These are phyloP conservation scores for Clavariopsis aquatica DNA, from an alignment of 495 filamentous ascomycete genomes.

Conservation along the genomic window DNA sequence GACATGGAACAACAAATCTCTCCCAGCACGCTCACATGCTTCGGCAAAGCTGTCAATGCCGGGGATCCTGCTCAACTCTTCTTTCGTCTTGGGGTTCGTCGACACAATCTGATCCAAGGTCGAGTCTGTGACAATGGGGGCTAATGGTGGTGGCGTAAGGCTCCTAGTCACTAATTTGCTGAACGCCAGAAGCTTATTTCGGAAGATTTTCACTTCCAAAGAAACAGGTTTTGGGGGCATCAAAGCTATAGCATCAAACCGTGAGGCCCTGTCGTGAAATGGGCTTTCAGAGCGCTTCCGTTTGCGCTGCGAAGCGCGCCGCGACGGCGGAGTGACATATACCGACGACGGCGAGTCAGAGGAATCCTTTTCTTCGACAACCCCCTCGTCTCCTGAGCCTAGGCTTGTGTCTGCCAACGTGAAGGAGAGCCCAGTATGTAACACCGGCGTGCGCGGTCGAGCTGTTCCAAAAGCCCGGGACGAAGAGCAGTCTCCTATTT, in stretches of 20 bases:
- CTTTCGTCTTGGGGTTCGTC: slow-evolving; percentile 1
- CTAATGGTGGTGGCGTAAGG: background rate
- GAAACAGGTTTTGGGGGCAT: background rate
- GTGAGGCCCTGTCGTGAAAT: background rate
- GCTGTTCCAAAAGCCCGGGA: slow-evolving; percentile 20
- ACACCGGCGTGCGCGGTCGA: slow-evolving; percentile 6
- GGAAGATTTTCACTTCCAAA: slow-evolving; percentile 4
- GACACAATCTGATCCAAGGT: slow-evolving; percentile 23
- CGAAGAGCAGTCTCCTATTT: slow-evolving; percentile 3
- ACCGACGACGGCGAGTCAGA: background rate
- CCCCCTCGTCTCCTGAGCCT: background rate
- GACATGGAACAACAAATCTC: slow-evolving; percentile 25
- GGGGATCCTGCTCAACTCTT: slow-evolving; percentile 19
- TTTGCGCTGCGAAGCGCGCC: slow-evolving; percentile 14
- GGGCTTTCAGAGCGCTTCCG: slow-evolving; percentile 13
- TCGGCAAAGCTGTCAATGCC: slow-evolving; percentile 8
- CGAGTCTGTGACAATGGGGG: slow-evolving; percentile 8
- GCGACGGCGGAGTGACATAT: slow-evolving; percentile 2
- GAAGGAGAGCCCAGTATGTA: slow-evolving; percentile 31
- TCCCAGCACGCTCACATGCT: slow-evolving; percentile 11
- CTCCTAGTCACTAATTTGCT: slow-evolving; percentile 9
- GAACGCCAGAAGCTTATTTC: slow-evolving; percentile 24
- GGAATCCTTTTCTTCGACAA: background rate
- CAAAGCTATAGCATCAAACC: background rate
- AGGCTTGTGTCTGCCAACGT: slow-evolving; percentile 8